phyloP scores from a whole-genome alignment of 1,284 basidiomycete species.

The Apiotrichum mycotoxinovorans region DNA sequence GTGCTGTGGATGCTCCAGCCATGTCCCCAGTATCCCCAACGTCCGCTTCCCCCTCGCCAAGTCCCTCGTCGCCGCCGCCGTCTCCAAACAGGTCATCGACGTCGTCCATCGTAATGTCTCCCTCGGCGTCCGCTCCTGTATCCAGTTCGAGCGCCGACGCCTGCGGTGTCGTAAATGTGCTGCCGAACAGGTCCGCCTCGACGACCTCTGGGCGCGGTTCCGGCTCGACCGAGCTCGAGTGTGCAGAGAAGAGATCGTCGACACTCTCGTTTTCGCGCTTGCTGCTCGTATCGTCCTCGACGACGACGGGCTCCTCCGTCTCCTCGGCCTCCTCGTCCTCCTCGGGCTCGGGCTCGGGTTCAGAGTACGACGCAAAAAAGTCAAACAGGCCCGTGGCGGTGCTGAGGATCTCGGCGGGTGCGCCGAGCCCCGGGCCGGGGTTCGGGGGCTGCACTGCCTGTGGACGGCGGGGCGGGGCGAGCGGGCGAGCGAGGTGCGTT shows the following conservation, averaged over 20 bases:
- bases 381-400: constrained; percentile 34
- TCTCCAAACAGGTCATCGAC: constrained; percentile 24
- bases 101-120: constrained; percentile 10
- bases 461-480: constrained; percentile 2
- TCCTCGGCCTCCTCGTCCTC: constrained; percentile 14
- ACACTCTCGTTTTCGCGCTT: constrained; percentile 17
- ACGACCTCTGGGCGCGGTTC: not conserved
- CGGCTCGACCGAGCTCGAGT: constrained; percentile 16
- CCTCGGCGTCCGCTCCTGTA: not conserved
- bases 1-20: not conserved
- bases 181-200: constrained; percentile 7
- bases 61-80: constrained; percentile 2
- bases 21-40: not conserved
- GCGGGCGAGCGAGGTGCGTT: constrained; percentile 25
- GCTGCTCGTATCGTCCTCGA: constrained; percentile 20
- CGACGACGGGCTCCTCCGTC: constrained; percentile 9
- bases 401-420: constrained; percentile 26
- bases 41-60: constrained; percentile 1
- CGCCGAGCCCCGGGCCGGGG: constrained; percentile 8
- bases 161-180: constrained; percentile 10
- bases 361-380: constrained; percentile 30
- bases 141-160: constrained; percentile 6
- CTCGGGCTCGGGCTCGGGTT: constrained; percentile 17
- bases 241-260: constrained; percentile 41
- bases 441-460: not conserved